Evolutionary conservation across 2,329 filamentous ascomycete genomes (phyloP).

Genomic region (Epichloe sp.): DNA sequence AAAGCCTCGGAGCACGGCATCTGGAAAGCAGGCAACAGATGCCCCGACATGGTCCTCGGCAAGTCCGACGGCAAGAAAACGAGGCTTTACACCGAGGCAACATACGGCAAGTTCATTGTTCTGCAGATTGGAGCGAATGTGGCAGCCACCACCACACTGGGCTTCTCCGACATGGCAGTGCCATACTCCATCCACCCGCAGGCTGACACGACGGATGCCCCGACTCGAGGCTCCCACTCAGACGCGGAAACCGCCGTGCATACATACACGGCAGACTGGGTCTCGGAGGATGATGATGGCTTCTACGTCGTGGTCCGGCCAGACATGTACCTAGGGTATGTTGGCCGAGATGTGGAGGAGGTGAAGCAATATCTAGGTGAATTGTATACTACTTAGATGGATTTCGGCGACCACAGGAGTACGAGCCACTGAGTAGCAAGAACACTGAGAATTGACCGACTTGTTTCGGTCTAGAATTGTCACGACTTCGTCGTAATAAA

Average conservation of each 20-base stretch:
- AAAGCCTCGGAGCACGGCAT: constrained; percentile 18
- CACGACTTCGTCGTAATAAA: too few relatives aligned
- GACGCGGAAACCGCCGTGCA: background rate
- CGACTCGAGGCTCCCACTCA: background rate
- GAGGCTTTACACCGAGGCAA: constrained; percentile 18
- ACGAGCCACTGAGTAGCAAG: too few relatives aligned
- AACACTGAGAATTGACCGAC: too few relatives aligned
- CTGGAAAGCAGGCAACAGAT: constrained; percentile 25
- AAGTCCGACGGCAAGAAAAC: constrained; percentile 7
- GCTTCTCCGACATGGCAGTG: constrained; percentile 6
- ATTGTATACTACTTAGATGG: constrained; percentile 6
- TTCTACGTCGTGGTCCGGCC: constrained; percentile 24
- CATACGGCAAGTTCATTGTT: constrained; percentile 21
- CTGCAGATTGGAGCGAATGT: constrained; percentile 10
- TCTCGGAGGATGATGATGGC: constrained; percentile 13
- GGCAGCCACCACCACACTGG: background rate
- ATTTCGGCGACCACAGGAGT: too few relatives aligned
- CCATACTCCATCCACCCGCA: background rate
- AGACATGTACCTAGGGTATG: constrained; percentile 28
- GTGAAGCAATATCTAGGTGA: constrained; percentile 16
- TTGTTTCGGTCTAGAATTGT: too few relatives aligned
- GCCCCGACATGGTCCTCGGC: constrained; percentile 22
- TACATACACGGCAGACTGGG: constrained; percentile 19
- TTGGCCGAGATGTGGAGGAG: constrained; percentile 14
- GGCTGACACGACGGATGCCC: background rate